These are phyloP conservation scores for Leccinum arenicola DNA, from an alignment of 768 basidiomycete species.

Conservation along the genomic window DNA sequence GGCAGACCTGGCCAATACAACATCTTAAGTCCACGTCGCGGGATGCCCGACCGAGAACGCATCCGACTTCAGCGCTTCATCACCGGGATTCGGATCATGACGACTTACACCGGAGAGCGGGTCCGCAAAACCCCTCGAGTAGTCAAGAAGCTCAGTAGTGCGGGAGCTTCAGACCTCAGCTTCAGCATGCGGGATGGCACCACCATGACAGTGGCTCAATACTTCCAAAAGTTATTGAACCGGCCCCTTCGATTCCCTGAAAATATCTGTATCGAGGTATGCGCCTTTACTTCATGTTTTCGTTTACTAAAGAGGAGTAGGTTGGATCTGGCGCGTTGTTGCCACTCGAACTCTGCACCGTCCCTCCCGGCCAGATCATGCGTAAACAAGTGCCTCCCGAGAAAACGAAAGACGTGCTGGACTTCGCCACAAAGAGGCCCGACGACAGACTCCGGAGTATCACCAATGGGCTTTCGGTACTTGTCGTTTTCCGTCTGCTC, in stretches of 20 bases:
- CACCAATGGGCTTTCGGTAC: constrained; percentile 49
- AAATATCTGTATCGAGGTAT: constrained; percentile 65
- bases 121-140: constrained; percentile 49
- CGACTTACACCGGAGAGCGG: constrained; percentile 37
- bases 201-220: constrained; percentile 54
- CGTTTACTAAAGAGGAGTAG: constrained; percentile 37
- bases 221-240: constrained; percentile 56
- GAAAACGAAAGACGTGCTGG: constrained; percentile 58
- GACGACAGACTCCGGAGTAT: constrained; percentile 56
- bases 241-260: constrained; percentile 57
- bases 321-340: constrained; percentile 59
- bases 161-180: constrained; percentile 50
- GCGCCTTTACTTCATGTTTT: constrained; percentile 12
- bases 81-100: constrained; percentile 48
- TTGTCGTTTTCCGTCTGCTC: background rate
- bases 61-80: constrained; percentile 55
- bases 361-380: constrained; percentile 67
- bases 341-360: constrained; percentile 65
- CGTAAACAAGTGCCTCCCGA: constrained; percentile 68
- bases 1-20: constrained; percentile 30
- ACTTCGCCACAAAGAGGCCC: constrained; percentile 67
- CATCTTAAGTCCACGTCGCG: constrained; percentile 37
- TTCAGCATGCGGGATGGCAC: constrained; percentile 61
- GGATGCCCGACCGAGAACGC: constrained; percentile 51
- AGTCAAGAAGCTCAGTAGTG: constrained; percentile 55